Base-by-base conservation (phyloP, 345 rosid species). In the Euphorbia tirucalli region DNA sequence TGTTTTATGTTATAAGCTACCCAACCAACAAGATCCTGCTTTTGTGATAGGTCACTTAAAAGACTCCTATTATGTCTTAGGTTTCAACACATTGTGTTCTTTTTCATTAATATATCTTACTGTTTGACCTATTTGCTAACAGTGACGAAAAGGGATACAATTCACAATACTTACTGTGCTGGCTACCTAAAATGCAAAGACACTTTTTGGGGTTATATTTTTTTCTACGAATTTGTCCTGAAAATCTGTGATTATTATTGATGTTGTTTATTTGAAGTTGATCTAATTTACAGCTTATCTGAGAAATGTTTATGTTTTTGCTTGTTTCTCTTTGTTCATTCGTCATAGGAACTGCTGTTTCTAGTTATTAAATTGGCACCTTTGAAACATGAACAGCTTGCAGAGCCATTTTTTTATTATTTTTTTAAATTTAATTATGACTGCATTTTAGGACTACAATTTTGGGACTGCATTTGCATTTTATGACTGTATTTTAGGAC, bases 311-410 rank as follows among this genome's bases (percentile, higher is more conserved):
- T 1, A 11, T 15, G n/a, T 28, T 67, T 24, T 58, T 39, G 31
- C 39, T 35, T 44, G 19, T 71, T 58, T 32, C 10, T 56, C 28
- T 46, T 30, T 1, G 44, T 60, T 22, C 68, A 0, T 46, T 50
- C 22, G 66, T 50, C 85, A 78, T 81, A 94, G 98, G 98, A 89
- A 76, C 78, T 94, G 62, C 75, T 94, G 67, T 84, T 83, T 61
- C 98, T 92, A 76, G 78, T 83, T 75, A 85, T 84, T 75, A 78
- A 70, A 81, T 66, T 88, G 62, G 85, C 71, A n/a, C n/a, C n/a
- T n/a, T n/a, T n/a, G n/a, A n/a, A n/a, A n/a, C n/a, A n/a, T n/a
- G n/a, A n/a, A n/a, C n/a, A n/a, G n/a, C n/a, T n/a, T n/a, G n/a
- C n/a, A n/a, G n/a, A n/a, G n/a, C n/a, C n/a, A n/a, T n/a, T n/a